These are phyloP conservation scores for Phytopythium vexans DNA, from an alignment of 352 stramenopile genomes.

Conservation along the genomic window DNA sequence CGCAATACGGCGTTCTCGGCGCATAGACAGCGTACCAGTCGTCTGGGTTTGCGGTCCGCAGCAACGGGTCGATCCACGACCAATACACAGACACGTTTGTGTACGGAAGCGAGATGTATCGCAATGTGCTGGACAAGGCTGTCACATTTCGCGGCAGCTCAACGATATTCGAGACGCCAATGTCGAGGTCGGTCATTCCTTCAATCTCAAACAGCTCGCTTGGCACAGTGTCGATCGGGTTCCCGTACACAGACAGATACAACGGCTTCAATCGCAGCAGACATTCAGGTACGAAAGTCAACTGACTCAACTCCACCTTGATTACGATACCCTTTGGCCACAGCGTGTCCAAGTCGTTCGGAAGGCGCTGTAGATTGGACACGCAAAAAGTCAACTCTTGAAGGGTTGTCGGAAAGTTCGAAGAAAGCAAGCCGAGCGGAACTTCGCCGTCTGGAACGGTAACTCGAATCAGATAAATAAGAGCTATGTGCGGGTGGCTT, in stretches of 20 bases:
- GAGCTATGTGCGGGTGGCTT: conserved; percentile 20
- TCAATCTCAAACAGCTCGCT: conserved; percentile 15
- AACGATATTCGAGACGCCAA: conserved; percentile 15
- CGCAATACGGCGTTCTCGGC: neutral
- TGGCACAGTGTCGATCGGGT: conserved; percentile 20
- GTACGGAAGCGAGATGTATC: neutral
- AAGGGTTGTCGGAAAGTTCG: conserved; percentile 24
- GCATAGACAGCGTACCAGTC: neutral
- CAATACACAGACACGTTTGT: neutral
- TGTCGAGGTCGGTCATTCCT: conserved; percentile 9
- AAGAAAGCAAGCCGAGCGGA: conserved; percentile 26
- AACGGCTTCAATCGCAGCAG: conserved; percentile 11
- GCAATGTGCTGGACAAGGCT: conserved; percentile 1
- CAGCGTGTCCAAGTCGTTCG: conserved; percentile 25
- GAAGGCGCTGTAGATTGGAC: conserved; percentile 30
- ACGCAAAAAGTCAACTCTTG: conserved; percentile 37
- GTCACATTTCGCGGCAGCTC: conserved; percentile 17
- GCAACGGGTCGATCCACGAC: neutral
- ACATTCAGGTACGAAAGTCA: conserved; percentile 10
- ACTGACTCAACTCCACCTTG: conserved; percentile 17
- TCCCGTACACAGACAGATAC: conserved; percentile 23
- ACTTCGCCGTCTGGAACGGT: conserved; percentile 29
- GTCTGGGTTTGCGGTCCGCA: neutral
- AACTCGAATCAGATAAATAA: conserved; percentile 27
- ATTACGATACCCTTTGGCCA: conserved; percentile 15